These are phyloP conservation scores for Metschnikowia noctiluminum DNA, from an alignment of 805 yeast genomes.

Conservation along the genomic window DNA sequence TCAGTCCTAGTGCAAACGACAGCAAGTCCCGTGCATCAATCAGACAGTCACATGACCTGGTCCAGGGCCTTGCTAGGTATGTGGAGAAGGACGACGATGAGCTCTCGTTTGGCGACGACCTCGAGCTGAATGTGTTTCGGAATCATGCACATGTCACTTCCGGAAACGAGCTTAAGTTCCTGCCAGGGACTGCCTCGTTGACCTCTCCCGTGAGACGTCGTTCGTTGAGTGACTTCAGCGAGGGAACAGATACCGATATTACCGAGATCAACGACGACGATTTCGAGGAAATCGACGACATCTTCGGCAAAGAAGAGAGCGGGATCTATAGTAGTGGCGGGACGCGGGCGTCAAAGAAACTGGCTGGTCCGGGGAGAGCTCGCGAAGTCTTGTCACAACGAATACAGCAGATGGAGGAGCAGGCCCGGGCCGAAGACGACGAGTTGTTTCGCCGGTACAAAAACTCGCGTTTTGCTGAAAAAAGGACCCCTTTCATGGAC, in stretches of 20 bases:
- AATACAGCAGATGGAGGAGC: conserved; percentile 23
- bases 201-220: conserved; percentile 20
- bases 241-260: conserved; percentile 37
- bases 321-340: conserved; percentile 29
- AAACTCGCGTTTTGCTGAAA: conserved; percentile 5
- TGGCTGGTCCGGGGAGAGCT: conserved; percentile 17
- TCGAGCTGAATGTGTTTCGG: background rate
- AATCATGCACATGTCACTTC: background rate
- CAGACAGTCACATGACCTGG: background rate
- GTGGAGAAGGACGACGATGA: conserved; percentile 10
- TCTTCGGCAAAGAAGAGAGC: conserved; percentile 36
- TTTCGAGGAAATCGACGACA: conserved; percentile 35
- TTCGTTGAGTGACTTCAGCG: conserved; percentile 37
- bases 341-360: conserved; percentile 7
- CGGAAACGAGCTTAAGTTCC: background rate
- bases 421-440: conserved; percentile 34
- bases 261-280: conserved; percentile 40
- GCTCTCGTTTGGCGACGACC: conserved; percentile 13
- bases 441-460: conserved; percentile 24
- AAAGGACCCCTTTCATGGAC: background rate
- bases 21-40: background rate
- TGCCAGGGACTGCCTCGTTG: conserved; percentile 16
- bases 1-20: conserved; percentile 5
- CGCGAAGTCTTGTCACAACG: conserved; percentile 24
- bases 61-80: conserved; percentile 3